Conservation (phyloP, 2,329 filamentous ascomycete species). For the Pyrenochaeta sp. region DNA sequence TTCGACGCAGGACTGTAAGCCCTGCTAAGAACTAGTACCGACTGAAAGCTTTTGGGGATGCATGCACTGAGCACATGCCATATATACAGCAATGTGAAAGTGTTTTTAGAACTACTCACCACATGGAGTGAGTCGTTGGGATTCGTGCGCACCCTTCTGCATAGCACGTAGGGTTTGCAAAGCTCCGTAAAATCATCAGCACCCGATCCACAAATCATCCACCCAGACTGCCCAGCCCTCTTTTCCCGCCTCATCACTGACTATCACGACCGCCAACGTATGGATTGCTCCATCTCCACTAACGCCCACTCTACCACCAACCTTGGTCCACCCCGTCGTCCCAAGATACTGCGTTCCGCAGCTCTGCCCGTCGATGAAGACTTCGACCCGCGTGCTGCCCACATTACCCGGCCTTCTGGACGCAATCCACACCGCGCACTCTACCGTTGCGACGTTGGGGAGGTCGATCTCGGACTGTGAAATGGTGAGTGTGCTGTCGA, state of each 20-base stretch:
- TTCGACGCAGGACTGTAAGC: not conserved
- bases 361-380: constrained; percentile 23
- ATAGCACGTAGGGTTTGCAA: not conserved
- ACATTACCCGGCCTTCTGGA: constrained; percentile 9
- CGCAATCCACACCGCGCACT: constrained; percentile 24
- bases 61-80: not conserved
- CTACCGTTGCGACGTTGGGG: constrained; percentile 1
- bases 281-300: constrained; percentile 7
- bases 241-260: constrained; percentile 19
- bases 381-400: constrained; percentile 20
- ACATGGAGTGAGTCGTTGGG: not conserved
- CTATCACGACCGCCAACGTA: constrained; percentile 20
- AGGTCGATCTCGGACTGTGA: constrained; percentile 23
- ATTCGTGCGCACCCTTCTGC: not conserved
- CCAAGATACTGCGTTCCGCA: constrained; percentile 17
- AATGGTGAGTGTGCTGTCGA: constrained; percentile 16
- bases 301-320: constrained; percentile 15
- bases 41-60: not conserved
- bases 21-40: not conserved
- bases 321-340: constrained; percentile 16
- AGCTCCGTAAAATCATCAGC: constrained; percentile 1
- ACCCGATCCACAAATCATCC: constrained; percentile 26
- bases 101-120: not conserved
- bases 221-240: constrained; percentile 21
- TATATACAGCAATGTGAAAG: not conserved